Evolutionary conservation across 2,329 filamentous ascomycete species (phyloP), one percentile per base, ranked within the genome.

Genomic region (Trichoderma polysporum): DNA sequence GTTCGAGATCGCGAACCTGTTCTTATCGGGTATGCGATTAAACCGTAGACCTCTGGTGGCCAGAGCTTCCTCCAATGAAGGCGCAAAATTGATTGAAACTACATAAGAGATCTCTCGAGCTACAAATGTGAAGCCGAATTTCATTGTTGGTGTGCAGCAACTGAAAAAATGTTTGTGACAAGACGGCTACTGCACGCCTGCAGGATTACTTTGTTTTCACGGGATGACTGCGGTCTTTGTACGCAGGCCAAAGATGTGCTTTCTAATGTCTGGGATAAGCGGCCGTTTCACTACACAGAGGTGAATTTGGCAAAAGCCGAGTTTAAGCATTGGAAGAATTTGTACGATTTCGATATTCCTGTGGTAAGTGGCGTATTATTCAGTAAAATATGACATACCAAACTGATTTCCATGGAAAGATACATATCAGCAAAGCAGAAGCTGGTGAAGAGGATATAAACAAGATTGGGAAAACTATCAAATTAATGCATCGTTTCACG

Each of bases 281-380:
- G 89, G 29, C 89, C 88, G 0, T 92, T 94, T 76, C 83, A 83
- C 19, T 93, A 88, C 76, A 81, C 82, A 8, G 90, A 93, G 76
- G 82, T 94, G 57, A 88, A 93, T 74, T 87, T 93, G 45, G 87
- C 91, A 79, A 84, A 85, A 57, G 82, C 85, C 0, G 85, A 87
- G 29, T 83, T 84, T 17, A 85, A 87, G 69, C 79, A 81, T 27
- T 94, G 91, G 91, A 88, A 86, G 73, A 83, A 89, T 57, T 74
- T 93, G 1, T 94, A 94, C 75, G 91, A 93, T 67, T 92, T 93
- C 75, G 91, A 94, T 71, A 91, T 92, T 8, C 91, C 91, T 0
- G 91, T 94, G 74, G 91, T 94, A 81, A 73, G 84, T 77, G 37
- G 12, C 9, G 9, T 10, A 0, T 4, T 19, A 4, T 19, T 13